These are phyloP conservation scores for Entomortierella beljakovae DNA, from an alignment of 192 early-diverging fungal genomes.

Conservation along the genomic window DNA sequence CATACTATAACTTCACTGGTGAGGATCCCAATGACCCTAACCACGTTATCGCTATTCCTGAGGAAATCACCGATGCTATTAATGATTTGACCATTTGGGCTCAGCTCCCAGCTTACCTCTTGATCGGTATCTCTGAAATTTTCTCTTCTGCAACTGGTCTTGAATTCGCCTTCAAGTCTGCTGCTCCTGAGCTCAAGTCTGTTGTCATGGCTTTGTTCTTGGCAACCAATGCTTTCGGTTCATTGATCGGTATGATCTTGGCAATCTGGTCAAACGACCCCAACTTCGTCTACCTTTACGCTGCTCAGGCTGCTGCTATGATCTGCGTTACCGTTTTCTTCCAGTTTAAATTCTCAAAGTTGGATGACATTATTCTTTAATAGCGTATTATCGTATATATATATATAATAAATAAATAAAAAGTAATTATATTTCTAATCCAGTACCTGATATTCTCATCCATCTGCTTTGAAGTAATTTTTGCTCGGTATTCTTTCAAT, in stretches of 20 bases:
- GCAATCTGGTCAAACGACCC: conserved; percentile 68
- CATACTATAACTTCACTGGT: conserved; percentile 61
- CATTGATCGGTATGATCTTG: conserved; percentile 71
- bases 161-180: conserved; percentile 72
- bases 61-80: conserved; percentile 12
- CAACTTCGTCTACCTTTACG: conserved; percentile 68
- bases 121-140: conserved; percentile 70
- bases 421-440: too few species aligned
- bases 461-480: too few species aligned
- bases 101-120: conserved; percentile 67
- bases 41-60: conserved; percentile 14
- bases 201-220: conserved; percentile 75
- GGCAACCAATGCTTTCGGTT: conserved; percentile 70
- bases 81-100: conserved; percentile 67
- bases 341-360: conserved; percentile 63
- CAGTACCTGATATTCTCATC: too few species aligned
- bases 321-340: conserved; percentile 58
- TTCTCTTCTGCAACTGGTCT: conserved; percentile 73
- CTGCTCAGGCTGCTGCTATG: conserved; percentile 61
- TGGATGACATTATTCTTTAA: conserved; percentile 61
- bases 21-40: conserved; percentile 54
- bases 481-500: too few species aligned
- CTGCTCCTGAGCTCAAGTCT: conserved; percentile 71
- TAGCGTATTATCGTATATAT: too few species aligned
- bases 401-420: too few species aligned